These are phyloP conservation scores for Thecaphora frezii DNA, from an alignment of 1,284 basidiomycete genomes.

Conservation along the genomic window DNA sequence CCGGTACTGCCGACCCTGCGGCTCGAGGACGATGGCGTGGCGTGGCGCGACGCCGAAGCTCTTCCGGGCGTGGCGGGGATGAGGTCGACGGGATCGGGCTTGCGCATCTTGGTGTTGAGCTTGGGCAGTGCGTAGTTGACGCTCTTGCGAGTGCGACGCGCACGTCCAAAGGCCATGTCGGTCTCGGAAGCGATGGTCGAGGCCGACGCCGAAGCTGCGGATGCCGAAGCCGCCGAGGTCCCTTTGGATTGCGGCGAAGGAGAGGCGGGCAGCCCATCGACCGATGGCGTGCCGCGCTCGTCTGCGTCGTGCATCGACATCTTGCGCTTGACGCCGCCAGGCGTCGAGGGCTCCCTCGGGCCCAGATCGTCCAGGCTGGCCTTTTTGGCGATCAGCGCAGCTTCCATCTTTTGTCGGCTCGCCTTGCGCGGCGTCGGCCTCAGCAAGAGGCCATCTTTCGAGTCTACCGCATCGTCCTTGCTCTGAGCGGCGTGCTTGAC, in stretches of 20 bases:
- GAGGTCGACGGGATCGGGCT: conserved; percentile 47
- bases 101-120: conserved; percentile 59
- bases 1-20: conserved; percentile 36
- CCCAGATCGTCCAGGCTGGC: conserved; percentile 2
- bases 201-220: no score
- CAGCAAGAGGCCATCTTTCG: neutral
- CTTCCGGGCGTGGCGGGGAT: conserved; percentile 25
- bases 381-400: conserved; percentile 4
- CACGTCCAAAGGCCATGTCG: conserved; percentile 2
- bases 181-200: neutral
- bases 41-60: conserved; percentile 10
- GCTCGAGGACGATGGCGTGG: conserved; percentile 16
- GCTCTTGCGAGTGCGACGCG: conserved; percentile 45
- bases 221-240: neutral
- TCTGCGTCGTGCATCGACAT: conserved; percentile 9
- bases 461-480: neutral
- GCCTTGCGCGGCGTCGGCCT: neutral
- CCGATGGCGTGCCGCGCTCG: conserved; percentile 11
- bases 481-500: neutral
- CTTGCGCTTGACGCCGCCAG: conserved; percentile 28
- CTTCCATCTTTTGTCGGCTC: conserved; percentile 2
- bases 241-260: no score
- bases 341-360: conserved; percentile 10
- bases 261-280: conserved; percentile 13
- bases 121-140: conserved; percentile 58